Base-by-base conservation (phyloP, 2,329 filamentous ascomycete species). In the Gnomoniopsis sp. region DNA sequence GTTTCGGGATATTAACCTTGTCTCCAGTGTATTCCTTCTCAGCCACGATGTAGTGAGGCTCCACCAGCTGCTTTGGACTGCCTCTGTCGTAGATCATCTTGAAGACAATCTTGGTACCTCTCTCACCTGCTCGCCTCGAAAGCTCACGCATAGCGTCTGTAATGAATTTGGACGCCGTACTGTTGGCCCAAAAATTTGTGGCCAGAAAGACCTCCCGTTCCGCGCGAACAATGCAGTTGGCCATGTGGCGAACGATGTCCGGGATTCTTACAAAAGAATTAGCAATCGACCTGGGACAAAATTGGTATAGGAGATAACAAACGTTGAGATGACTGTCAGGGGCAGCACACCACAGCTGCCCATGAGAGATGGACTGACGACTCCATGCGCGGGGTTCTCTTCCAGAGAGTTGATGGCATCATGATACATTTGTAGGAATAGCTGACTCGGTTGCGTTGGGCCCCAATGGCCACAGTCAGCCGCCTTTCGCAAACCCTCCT, bases 21-120 rank as follows among this genome's bases (percentile, higher is more conserved):
- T 77, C 76, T 11, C 80, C 77, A 0, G 83, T 79, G 63, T 86
- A 91, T 14, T 83, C 80, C 34, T 80, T 78, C 48, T 82, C 79
- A 0, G 75, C 65, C 6, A 91, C 84, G 1, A 77, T 67, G 43
- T 87, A 81, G 61, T 89, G 89, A 10, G 87, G 84, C n/a, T 88
- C 82, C 43, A 86, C 64, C 1, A 85, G 72, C 70, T 91, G 88
- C 59, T 82, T 84, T 2, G 83, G 71, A 59, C 82, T 84, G 10
- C 88, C 89, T 11, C 88, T 80, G 69, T 93, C 90, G 69, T 91
- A 92, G 65, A 92, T 84, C 62, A 93, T 74, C 68, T 91, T 92
- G 59, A 92, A 81, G 0, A 89, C 79, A 0, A 89, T 78, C 55
- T 77, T 82, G 17, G 75, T 70, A 0, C 82, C 82, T 22, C 84